Conservation (phyloP, 129 eudicot species). For the Centrapalus pauciflorus region DNA sequence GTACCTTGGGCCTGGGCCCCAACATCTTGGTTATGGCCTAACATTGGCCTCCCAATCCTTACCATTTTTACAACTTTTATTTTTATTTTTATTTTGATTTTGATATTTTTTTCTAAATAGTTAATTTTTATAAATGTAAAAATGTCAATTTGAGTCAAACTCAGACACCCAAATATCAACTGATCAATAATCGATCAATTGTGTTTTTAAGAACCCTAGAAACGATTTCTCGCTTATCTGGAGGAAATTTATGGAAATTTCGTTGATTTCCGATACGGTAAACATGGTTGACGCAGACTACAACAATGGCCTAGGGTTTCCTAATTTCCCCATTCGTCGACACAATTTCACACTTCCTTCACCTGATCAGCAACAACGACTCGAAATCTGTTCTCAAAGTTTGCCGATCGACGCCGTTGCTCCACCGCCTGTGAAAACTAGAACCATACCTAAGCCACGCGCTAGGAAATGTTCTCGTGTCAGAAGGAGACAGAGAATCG, state of each 20-base stretch:
- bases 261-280: conserved; percentile 21
- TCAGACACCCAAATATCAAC: not conserved
- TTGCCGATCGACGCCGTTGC: conserved; percentile 36
- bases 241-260: conserved; percentile 22
- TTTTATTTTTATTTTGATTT: not conserved
- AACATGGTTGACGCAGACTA: conserved; percentile 15
- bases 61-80: not conserved
- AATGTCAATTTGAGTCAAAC: too few species aligned
- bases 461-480: conserved; percentile 25
- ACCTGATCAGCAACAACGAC: conserved; percentile 14
- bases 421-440: conserved; percentile 34
- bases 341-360: conserved; percentile 14
- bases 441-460: conserved; percentile 19
- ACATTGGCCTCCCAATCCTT: not conserved
- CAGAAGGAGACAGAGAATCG: conserved; percentile 9
- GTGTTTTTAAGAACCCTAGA: not conserved
- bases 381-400: conserved; percentile 9
- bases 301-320: conserved; percentile 8
- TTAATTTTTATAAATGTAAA: too few species aligned
- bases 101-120: not conserved
- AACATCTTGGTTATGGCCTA: not conserved
- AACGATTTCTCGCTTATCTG: not conserved
- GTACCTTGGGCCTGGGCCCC: too few species aligned
- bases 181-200: not conserved
- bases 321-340: conserved; percentile 15